Evolutionary conservation across 441 rosid species (phyloP).

Genomic region (Syzygium syzygioides): DNA sequence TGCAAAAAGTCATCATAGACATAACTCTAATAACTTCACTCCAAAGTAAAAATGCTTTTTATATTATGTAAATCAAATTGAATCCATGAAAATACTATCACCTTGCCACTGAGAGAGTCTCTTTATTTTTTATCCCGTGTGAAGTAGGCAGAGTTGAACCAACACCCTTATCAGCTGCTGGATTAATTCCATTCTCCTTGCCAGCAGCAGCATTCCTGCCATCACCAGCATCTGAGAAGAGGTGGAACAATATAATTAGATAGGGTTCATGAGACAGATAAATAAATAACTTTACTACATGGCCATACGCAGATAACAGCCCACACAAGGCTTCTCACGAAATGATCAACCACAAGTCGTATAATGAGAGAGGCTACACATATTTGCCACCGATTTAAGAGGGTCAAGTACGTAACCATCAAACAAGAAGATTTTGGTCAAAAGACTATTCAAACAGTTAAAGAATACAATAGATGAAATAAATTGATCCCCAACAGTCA

Average conservation of each 20-base stretch:
- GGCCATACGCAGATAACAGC: neutral
- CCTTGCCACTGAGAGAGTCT: constrained; percentile 40
- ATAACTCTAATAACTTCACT: constrained; percentile 3
- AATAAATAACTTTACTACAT: neutral
- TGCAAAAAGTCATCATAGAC: constrained; percentile 25
- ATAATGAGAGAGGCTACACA: neutral
- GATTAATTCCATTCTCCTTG: constrained; percentile 46
- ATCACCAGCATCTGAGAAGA: constrained; percentile 57
- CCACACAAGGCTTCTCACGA: neutral
- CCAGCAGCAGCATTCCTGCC: constrained; percentile 44
- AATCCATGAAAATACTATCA: constrained; percentile 10
- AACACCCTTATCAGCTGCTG: constrained; percentile 44
- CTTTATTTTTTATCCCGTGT: constrained; percentile 43
- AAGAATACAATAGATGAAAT: neutral
- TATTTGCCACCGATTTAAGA: neutral
- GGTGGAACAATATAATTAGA: constrained; percentile 11
- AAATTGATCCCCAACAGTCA: neutral
- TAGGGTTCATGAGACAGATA: neutral
- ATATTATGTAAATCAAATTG: neutral
- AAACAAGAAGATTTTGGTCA: neutral
- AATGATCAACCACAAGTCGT: neutral
- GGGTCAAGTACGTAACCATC: neutral
- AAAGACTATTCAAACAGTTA: neutral
- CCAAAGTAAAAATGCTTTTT: neutral
- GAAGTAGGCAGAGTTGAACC: constrained; percentile 35